Evolutionary conservation across 768 basidiomycete species (phyloP).

Genomic region (Serendipita sp.): DNA sequence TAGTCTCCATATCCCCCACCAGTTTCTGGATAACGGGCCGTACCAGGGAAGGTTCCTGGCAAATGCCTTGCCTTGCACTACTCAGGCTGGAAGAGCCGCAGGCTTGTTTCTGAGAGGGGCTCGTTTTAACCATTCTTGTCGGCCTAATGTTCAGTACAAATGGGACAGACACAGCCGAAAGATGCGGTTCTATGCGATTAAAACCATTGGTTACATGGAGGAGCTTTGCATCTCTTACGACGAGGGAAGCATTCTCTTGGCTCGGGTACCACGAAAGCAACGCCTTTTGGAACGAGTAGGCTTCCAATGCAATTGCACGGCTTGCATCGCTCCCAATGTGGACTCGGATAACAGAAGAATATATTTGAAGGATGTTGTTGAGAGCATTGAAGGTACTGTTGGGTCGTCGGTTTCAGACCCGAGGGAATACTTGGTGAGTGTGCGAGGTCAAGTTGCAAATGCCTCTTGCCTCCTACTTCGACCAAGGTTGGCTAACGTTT

Average conservation of each 20-base stretch:
- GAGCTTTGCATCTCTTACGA: conserved; percentile 21
- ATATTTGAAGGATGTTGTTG: neutral
- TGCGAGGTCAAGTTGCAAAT: too few species aligned
- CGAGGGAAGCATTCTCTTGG: neutral
- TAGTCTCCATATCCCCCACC: neutral
- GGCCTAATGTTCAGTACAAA: conserved; percentile 18
- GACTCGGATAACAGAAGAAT: neutral
- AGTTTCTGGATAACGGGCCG: neutral
- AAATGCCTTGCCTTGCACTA: conserved; percentile 17
- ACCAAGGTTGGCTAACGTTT: neutral
- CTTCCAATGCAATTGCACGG: neutral
- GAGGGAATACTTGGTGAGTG: too few species aligned
- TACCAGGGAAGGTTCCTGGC: conserved; percentile 5
- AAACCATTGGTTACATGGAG: conserved; percentile 17
- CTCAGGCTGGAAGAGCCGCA: neutral
- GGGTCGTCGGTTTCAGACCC: too few species aligned
- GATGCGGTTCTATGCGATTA: conserved; percentile 18
- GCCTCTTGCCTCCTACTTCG: too few species aligned
- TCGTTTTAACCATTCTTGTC: conserved; percentile 21
- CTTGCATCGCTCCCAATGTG: neutral
- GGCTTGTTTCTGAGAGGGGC: conserved; percentile 19
- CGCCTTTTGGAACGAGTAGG: neutral
- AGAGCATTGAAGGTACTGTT: too few species aligned
- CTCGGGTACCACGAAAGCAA: neutral
- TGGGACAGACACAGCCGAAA: conserved; percentile 16